Base-by-base conservation (phyloP, 768 basidiomycete species). In the Pisolithus marmoratus region DNA sequence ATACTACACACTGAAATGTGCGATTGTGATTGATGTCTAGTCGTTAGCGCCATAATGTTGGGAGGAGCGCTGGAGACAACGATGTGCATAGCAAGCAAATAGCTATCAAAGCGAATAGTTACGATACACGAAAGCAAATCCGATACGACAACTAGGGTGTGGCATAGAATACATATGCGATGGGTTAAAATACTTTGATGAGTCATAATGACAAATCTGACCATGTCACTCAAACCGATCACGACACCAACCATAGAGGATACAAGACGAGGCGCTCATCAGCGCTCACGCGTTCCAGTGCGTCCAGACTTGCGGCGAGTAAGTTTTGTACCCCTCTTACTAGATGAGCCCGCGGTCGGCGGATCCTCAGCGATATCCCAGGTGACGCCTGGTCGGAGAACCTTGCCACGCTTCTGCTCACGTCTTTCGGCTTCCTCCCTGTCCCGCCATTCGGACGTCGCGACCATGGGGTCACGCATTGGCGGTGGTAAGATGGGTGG, bases 381-480 rank as follows among this genome's bases (percentile, higher is more conserved):
- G 1, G 83, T 82, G 24, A 86, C 83, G 7, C 84, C 84, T 20
- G 84, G 84, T 38, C 81, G 75, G 45, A 73, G 73, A 51, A 79
- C 57, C 7, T 58, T 70, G 40, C 73, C 70, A 37, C 60, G 68
- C 42, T 62, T 63, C 17, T 74, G 71, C 17, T 69, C 73, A 49
- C 65, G 63, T 41, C 72, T 63, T 48, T 76, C 76, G 19, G 76
- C 75, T 62, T 83, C 84, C 63, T 82, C 83, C 56, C 67, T 74
- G 56, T 84, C 79, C 54, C 85, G 74, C 89, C 89, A 91, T 55
- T 85, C 80, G 48, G 79, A 72, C 2, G 88, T 75, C 7, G 88
- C 88, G 27, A 71, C 49, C 34, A 77, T 64, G 4, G 84, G 81
- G 63, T 91, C 89, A 47, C 86, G 80, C 44, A 75, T 58, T 14